Percentiles rank a stretch among this genome's conserved stretches.
These are phyloP conservation scores for Sclerotinia spermophila DNA, from an alignment of 2,329 filamentous ascomycete genomes.

Conservation along the genomic window DNA sequence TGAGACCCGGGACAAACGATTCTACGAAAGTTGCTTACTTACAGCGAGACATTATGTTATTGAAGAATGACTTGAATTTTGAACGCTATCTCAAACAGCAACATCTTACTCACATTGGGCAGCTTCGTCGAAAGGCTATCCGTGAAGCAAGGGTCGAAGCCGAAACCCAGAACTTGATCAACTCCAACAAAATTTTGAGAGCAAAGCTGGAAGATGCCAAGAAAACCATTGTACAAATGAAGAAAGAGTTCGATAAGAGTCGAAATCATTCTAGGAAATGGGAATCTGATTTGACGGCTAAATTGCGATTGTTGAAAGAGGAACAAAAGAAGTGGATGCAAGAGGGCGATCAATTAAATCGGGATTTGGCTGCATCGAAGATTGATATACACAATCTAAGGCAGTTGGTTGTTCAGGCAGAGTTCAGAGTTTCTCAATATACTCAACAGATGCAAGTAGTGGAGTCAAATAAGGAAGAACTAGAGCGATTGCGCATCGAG, in stretches of 20 bases:
- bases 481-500: conserved; percentile 56
- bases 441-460: conserved; percentile 62
- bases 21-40: conserved; percentile 50
- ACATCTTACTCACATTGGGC: conserved; percentile 76
- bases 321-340: conserved; percentile 63
- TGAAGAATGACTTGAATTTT: conserved; percentile 79
- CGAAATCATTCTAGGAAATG: conserved; percentile 73
- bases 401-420: conserved; percentile 62
- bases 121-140: conserved; percentile 70
- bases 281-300: conserved; percentile 66
- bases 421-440: conserved; percentile 62
- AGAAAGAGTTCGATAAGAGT: conserved; percentile 68
- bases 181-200: conserved; percentile 70
- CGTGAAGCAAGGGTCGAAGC: conserved; percentile 75
- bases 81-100: conserved; percentile 82
- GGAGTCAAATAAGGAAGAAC: conserved; percentile 57
- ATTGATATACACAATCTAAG: conserved; percentile 63
- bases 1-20: conserved; percentile 33
- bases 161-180: conserved; percentile 76
- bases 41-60: conserved; percentile 68
- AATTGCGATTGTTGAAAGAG: conserved; percentile 63
- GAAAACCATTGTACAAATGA: conserved; percentile 64
- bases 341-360: conserved; percentile 54
- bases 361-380: conserved; percentile 55
- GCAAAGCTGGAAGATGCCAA: conserved; percentile 71